phyloP scores from a whole-genome alignment of 495 filamentous ascomycete genomes.

The Penicillium maclennaniae region DNA sequence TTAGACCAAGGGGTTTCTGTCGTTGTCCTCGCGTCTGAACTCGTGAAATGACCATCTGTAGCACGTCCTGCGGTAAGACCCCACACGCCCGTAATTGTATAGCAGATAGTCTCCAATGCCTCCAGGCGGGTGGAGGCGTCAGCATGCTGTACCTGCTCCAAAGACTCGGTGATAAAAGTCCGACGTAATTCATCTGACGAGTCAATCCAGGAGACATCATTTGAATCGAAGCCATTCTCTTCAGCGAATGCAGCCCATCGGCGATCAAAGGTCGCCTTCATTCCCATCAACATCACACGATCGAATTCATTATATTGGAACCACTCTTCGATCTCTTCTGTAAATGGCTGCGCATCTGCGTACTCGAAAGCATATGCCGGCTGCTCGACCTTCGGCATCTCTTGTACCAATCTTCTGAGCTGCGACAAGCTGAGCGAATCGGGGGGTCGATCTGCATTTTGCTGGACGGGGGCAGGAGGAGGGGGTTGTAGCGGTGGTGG shows the following conservation, averaged over 20 bases:
- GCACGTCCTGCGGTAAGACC: conserved; percentile 60
- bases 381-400: conserved; percentile 73
- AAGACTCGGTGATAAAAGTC: conserved; percentile 40
- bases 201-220: conserved; percentile 48
- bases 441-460: conserved; percentile 44
- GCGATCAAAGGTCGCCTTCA: conserved; percentile 67
- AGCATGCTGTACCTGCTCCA: conserved; percentile 39
- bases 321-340: conserved; percentile 94
- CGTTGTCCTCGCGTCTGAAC: conserved; percentile 19
- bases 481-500: conserved; percentile 58
- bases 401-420: conserved; percentile 71
- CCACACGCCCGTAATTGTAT: conserved; percentile 76
- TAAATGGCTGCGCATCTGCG: conserved; percentile 71
- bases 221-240: conserved; percentile 21
- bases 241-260: conserved; percentile 53
- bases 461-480: conserved; percentile 50
- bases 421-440: conserved; percentile 84
- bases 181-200: conserved; percentile 40
- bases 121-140: conserved; percentile 55
- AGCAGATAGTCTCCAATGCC: conserved; percentile 71
- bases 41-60: conserved; percentile 26
- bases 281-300: conserved; percentile 59
- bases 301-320: conserved; percentile 85
- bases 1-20: conserved; percentile 42
- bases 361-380: conserved; percentile 93